Conservation (phyloP, 2,329 filamentous ascomycete species). For the Leptosphaerulina australis region DNA sequence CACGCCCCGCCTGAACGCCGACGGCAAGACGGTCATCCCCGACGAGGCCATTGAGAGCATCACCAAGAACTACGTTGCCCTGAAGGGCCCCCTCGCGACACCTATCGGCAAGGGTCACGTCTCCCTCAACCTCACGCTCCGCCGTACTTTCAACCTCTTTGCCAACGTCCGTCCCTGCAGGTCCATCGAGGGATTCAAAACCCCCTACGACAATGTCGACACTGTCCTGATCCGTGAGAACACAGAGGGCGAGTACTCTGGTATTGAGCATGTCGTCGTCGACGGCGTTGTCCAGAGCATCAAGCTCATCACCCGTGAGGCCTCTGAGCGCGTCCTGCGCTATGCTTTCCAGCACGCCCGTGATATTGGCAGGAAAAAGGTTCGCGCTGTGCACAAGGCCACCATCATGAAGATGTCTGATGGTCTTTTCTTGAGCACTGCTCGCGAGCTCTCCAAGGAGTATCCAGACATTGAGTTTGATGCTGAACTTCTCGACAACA, state of each 20-base stretch:
- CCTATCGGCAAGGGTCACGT: constrained; percentile 99
- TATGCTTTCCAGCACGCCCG: constrained; percentile 99
- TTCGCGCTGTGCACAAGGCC: constrained; percentile 98
- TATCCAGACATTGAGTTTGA: constrained; percentile 97
- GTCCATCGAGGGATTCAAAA: constrained; percentile 97
- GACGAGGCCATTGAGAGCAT: constrained; percentile 93
- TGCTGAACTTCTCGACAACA: constrained; percentile 97
- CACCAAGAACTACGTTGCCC: constrained; percentile 91
- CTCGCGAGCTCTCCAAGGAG: constrained; percentile 86
- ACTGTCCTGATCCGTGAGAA: constrained; percentile 99
- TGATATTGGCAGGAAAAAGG: constrained; percentile 92
- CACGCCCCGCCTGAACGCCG: constrained; percentile 87
- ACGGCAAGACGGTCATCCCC: constrained; percentile 95
- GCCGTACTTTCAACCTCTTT: constrained; percentile 99
- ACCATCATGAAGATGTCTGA: constrained; percentile 99
- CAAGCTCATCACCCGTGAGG: constrained; percentile 97
- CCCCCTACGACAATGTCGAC: constrained; percentile 95
- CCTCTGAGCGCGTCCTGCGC: constrained; percentile 91
- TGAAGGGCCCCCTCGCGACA: constrained; percentile 98
- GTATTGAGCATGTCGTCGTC: constrained; percentile 97
- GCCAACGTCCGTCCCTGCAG: constrained; percentile 98
- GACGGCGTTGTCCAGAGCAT: constrained; percentile 99
- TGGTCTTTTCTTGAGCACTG: constrained; percentile 93
- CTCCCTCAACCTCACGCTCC: constrained; percentile 97
- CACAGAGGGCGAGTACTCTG: constrained; percentile 99